Evolutionary conservation across 371 early-diverging fungal species (phyloP).

Genomic region (Chytridiales sp.): DNA sequence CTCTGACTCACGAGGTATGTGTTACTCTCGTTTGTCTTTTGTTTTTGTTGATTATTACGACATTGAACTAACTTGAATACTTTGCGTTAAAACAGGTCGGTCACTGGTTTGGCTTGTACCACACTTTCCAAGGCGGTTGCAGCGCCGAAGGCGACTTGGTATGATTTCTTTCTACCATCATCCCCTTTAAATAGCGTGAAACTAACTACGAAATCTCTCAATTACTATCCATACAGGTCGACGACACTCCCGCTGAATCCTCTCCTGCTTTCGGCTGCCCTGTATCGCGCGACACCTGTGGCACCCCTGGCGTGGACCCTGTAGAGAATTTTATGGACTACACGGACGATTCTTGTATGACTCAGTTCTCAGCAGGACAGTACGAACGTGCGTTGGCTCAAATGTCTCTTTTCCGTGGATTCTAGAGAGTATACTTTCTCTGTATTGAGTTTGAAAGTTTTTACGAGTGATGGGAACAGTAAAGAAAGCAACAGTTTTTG

Average conservation of each 20-base stretch:
- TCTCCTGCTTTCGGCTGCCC: constrained; percentile 16
- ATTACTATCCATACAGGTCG: no score
- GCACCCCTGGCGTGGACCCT: constrained; percentile 11
- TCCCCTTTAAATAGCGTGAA: no score
- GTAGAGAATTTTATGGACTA: constrained; percentile 26
- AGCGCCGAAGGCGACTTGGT: constrained; percentile 17
- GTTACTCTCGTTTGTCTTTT: no score
- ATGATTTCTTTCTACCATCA: no score
- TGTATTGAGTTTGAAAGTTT: no score
- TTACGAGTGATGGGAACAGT: no score
- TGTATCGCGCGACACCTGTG: constrained; percentile 15
- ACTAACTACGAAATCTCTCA: no score
- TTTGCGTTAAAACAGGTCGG: no score
- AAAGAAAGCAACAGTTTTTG: no score
- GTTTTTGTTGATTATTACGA: no score
- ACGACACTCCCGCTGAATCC: constrained; percentile 25
- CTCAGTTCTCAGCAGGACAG: constrained; percentile 19
- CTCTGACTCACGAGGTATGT: constrained; percentile 26
- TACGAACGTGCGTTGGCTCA: constrained; percentile 2
- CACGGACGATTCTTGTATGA: constrained; percentile 24
- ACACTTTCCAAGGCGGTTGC: constrained; percentile 29
- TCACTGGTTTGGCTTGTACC: constrained; percentile 28
- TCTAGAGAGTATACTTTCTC: no score
- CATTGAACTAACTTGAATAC: no score
- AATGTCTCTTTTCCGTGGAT: constrained; percentile 3